Evolutionary conservation across 306 rosid genomes (phyloP).

Genomic region (Corylus americana): DNA sequence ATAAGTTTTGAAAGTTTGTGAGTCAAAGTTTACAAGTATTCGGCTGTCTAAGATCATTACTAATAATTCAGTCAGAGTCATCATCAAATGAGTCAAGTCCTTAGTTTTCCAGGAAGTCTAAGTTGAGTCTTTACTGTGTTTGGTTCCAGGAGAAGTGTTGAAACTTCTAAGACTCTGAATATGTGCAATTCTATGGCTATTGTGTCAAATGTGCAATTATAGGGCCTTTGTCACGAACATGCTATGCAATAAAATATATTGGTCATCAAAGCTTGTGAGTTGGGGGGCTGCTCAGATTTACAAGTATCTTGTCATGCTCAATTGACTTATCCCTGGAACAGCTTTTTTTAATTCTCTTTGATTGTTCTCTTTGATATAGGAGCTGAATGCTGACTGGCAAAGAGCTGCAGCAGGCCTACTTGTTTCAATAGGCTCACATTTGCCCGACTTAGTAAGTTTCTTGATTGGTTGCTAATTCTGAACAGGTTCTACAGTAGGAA

Average conservation of each 20-base stretch:
- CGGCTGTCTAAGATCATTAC: background rate
- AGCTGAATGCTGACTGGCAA: conserved; percentile 87
- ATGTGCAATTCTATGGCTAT: background rate
- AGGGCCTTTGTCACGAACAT: background rate
- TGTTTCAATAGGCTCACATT: conserved; percentile 88
- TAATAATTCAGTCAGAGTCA: background rate
- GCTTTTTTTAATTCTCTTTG: conserved; percentile 14
- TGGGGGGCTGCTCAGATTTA: background rate
- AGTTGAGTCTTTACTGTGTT: background rate
- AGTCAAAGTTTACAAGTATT: background rate
- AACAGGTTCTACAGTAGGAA: background rate
- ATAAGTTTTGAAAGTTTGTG: background rate
- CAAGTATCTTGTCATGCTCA: conserved; percentile 12
- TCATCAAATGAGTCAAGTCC: background rate
- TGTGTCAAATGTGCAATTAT: background rate
- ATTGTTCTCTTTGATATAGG: conserved; percentile 52
- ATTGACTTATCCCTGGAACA: conserved; percentile 4
- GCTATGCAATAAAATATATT: background rate
- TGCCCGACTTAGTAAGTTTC: conserved; percentile 86
- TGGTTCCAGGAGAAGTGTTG: background rate
- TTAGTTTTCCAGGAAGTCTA: background rate
- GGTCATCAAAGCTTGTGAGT: background rate
- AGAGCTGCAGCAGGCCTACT: conserved; percentile 86
- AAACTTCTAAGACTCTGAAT: background rate
- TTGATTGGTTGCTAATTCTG: conserved; percentile 7